Evolutionary conservation across 2,329 filamentous ascomycete genomes (phyloP), one percentile per base, ranked within the genome.

Genomic region (Pseudogymnoascus sp.): DNA sequence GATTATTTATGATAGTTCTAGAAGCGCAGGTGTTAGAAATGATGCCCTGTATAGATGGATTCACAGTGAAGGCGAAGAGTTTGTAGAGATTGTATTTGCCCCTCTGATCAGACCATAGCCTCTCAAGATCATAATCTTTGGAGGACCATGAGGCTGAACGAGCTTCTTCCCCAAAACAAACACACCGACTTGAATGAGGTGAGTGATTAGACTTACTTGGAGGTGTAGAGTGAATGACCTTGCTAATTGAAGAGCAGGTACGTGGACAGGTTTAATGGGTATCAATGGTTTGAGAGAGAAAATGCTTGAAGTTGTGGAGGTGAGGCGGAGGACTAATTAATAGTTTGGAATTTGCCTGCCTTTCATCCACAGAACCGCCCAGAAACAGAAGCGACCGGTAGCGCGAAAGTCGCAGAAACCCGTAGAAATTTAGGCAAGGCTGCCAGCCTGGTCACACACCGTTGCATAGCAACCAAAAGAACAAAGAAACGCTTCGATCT

Each of bases 1-100:
- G 76, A 60, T 38, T 40, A 40, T 38, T n/a, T 60, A 60, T 38
- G 58, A 58, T 40, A 40, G 70, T 33, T 55, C 49, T 55, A 12
- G n/a, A 55, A 14, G 16, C n/a, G 16, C 49, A 55, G 49, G 21
- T 21, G 49, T 55, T 55, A 55, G 49, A 55, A 55, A 55, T 35
- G 28, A 35, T 55, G 28, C 5, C 49, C 49, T 35, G 1, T 33
- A 16, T 55, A 55, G 28, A 35, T 18, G 5, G 9, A 35, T 55
- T 21, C 28, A 14, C 25, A 55, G 49, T 55, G 49, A 55, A 33
- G 28, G 49, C 28, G 25, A 35, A 55, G 28, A 35, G 28, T 33
- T 55, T 55, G 49, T 9, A 33, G 33, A 35, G 28, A 55, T 33
- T 4, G 1, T 8, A 11, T 18, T 16, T 28, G 43, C 43, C 9